Base-by-base conservation (phyloP, 1,139 yeast genomes). In the Ogataea hybrid region DNA sequence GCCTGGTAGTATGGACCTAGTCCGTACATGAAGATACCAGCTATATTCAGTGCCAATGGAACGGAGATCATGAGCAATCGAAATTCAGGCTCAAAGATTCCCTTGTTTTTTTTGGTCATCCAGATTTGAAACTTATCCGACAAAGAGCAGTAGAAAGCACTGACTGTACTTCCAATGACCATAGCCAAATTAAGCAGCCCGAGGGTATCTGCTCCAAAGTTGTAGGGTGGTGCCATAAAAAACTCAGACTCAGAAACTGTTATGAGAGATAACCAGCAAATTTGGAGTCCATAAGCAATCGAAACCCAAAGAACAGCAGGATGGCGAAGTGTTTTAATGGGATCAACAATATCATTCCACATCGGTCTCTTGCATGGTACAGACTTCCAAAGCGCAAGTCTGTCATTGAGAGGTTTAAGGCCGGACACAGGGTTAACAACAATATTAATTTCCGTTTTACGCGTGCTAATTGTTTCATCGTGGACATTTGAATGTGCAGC, bases 21-120 rank as follows among this genome's bases (percentile, higher is more conserved):
- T n/a, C 30, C 30, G 30, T 28, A 28, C 30, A 28, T 28, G 15
- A 28, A 28, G 7, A 28, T n/a, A n/a, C 30, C 30, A 12, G 30
- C 30, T 6, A 14, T 12, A 12, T 28, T 28, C 17, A 28, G 15
- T 6, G 17, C 30, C 17, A 14, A n/a, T 28, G 30, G 30, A 12
- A 28, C 17, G 8, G 17, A 28, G 17, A 28, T n/a, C 17, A 28
- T 12, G 8, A n/a, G 17, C 17, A 28, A 12, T 28, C 30, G 30
- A 10, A 12, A 28, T 28, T 28, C 30, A 5, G 30, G 30, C 30
- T 28, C 30, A n/a, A 28, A 14, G 15, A 28, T 28, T 28, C 30
- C 30, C 15, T 28, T 28, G 15, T 14, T 28, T 28, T 5, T 12
- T 12, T 14, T 28, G 17, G 30, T 14, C 30, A 28, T 28, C 30